Conservation (phyloP, 2,329 filamentous ascomycete species). For the Trichoderma sp. region DNA sequence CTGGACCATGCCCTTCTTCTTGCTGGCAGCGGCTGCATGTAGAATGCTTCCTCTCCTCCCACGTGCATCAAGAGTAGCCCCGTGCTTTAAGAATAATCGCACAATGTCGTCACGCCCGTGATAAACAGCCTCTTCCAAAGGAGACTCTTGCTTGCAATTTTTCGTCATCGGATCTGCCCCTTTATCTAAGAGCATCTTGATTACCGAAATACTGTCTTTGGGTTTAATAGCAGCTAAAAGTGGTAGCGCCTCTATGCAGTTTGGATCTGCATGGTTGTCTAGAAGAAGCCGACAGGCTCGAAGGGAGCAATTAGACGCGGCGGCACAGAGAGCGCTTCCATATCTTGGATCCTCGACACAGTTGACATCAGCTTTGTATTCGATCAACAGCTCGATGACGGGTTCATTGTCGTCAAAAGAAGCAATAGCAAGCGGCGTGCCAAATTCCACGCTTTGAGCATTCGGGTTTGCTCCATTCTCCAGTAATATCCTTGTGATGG, state of each 20-base stretch:
- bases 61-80: background rate
- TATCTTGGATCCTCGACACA: background rate
- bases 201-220: background rate
- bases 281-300: background rate
- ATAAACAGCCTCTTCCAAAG: background rate
- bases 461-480: background rate
- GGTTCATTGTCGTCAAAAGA: background rate
- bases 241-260: background rate
- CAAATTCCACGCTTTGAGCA: background rate
- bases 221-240: background rate
- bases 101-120: background rate
- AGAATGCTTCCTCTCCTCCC: background rate
- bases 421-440: background rate
- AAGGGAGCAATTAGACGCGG: background rate
- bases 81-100: background rate
- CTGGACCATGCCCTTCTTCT: background rate
- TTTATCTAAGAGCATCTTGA: background rate
- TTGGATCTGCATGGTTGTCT: background rate
- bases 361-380: background rate
- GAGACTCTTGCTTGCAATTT: background rate
- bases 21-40: background rate
- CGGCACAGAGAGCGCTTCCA: background rate
- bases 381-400: background rate
- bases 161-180: background rate
- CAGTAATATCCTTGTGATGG: background rate